Conservation (phyloP, 768 basidiomycete species). For the Leccinum barrowsii region DNA sequence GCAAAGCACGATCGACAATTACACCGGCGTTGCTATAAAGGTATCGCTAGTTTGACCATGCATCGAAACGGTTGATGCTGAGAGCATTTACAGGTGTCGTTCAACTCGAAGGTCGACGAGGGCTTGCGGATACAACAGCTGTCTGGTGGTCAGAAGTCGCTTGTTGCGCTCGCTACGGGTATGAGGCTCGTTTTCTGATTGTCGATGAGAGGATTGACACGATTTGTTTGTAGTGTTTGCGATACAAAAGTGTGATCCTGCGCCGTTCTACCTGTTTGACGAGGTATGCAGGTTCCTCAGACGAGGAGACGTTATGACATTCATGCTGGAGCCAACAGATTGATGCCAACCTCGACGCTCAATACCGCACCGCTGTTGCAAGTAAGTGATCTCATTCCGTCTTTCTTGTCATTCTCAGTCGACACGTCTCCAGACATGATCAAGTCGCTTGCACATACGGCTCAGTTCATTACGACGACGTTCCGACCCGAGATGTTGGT, state of each 20-base stretch:
- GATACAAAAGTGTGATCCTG: constrained; percentile 98
- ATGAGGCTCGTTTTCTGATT: constrained; percentile 7
- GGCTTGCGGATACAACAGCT: constrained; percentile 94
- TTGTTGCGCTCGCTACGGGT: constrained; percentile 95
- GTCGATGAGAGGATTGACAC: constrained; percentile 1
- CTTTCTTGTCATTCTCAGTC: constrained; percentile 36
- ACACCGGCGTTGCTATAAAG: constrained; percentile 96
- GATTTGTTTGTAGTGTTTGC: constrained; percentile 71
- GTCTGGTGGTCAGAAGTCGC: constrained; percentile 95
- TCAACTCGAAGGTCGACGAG: constrained; percentile 98
- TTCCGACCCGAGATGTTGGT: constrained; percentile 98
- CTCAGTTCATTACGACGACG: constrained; percentile 97
- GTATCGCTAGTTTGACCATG: constrained; percentile 33
- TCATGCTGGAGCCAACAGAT: constrained; percentile 47
- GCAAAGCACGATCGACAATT: constrained; percentile 82
- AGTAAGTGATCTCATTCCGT: constrained; percentile 44
- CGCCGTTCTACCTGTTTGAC: constrained; percentile 99
- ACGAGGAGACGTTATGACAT: neutral
- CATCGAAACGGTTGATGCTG: neutral
- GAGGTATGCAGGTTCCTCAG: constrained; percentile 48
- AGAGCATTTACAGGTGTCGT: constrained; percentile 70
- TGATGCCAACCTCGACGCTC: constrained; percentile 96
- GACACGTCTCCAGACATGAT: constrained; percentile 60
- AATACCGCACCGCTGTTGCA: constrained; percentile 95
- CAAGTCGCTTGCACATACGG: constrained; percentile 78